phyloP scores from a whole-genome alignment of 2,329 filamentous ascomycete species.

The Pleomassaria siparia region DNA sequence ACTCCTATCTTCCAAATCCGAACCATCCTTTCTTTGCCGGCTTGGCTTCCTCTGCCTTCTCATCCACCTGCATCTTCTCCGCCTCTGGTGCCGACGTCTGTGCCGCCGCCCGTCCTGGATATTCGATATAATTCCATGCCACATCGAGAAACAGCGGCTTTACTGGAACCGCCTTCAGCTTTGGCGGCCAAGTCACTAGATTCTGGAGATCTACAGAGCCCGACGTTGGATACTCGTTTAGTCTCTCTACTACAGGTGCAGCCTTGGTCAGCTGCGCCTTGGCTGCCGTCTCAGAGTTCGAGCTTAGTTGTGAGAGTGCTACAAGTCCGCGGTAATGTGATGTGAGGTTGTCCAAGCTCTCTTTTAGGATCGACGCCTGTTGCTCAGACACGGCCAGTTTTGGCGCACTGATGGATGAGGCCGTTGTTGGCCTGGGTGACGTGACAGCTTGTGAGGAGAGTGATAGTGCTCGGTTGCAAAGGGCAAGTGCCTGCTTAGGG shows the following conservation, averaged over 20 bases:
- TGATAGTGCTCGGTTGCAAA: constrained; percentile 72
- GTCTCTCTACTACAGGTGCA: constrained; percentile 69
- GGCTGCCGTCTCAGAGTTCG: constrained; percentile 51
- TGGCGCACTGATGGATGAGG: constrained; percentile 50
- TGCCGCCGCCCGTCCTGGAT: constrained; percentile 64
- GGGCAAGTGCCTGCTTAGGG: constrained; percentile 77
- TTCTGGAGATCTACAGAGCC: constrained; percentile 71
- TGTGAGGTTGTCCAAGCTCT: constrained; percentile 69
- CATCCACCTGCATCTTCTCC: constrained; percentile 22
- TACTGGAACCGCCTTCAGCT: constrained; percentile 77
- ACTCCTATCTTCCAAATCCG: constrained; percentile 49
- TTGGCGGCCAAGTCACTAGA: constrained; percentile 84
- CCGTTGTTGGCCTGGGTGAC: constrained; percentile 39
- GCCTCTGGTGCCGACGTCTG: constrained; percentile 21
- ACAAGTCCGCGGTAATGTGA: constrained; percentile 84
- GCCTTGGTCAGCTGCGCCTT: constrained; percentile 48
- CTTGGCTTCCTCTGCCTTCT: constrained; percentile 35
- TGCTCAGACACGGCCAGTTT: constrained; percentile 67
- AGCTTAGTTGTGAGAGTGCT: constrained; percentile 68
- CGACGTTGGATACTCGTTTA: constrained; percentile 72
- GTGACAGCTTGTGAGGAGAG: constrained; percentile 58
- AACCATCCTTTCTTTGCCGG: constrained; percentile 55
- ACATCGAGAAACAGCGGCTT: constrained; percentile 97
- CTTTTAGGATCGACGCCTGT: constrained; percentile 61
- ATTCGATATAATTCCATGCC: constrained; percentile 96